Conservation (phyloP, 495 filamentous ascomycete species). For the Chaetomium cochliodes region DNA sequence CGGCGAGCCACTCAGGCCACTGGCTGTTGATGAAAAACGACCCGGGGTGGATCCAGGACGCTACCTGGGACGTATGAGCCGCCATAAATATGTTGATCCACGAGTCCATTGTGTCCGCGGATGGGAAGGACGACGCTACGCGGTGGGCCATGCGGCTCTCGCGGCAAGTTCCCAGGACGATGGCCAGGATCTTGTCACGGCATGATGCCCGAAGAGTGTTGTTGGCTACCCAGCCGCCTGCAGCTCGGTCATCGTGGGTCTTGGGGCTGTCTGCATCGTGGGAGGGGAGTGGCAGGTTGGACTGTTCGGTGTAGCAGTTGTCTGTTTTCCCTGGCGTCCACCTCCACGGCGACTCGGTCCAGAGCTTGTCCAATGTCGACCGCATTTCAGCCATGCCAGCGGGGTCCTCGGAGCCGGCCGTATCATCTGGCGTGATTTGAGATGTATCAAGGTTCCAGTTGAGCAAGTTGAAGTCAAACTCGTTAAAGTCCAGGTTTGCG, state of each 20-base stretch:
- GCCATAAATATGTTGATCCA: conserved; percentile 61
- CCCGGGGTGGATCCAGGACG: conserved; percentile 58
- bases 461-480: conserved; percentile 59
- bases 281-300: conserved; percentile 52
- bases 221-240: conserved; percentile 38
- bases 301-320: conserved; percentile 52
- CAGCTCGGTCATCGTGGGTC: conserved; percentile 21
- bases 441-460: conserved; percentile 54
- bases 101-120: conserved; percentile 56
- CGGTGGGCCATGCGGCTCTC: conserved; percentile 43
- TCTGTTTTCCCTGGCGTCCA: conserved; percentile 55
- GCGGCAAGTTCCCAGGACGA: conserved; percentile 55
- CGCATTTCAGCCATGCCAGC: conserved; percentile 33
- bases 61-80: conserved; percentile 48
- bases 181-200: conserved; percentile 57
- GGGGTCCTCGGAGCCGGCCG: conserved; percentile 29
- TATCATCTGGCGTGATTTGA: conserved; percentile 18
- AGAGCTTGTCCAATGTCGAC: conserved; percentile 38
- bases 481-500: conserved; percentile 57
- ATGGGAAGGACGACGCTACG: conserved; percentile 60
- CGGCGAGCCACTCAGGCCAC: conserved; percentile 56
- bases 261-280: conserved; percentile 33
- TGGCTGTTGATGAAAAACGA: conserved; percentile 53
- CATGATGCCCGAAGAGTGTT: conserved; percentile 49
- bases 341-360: conserved; percentile 52